These are phyloP conservation scores for Aschersonia sp. DNA, from an alignment of 2,329 filamentous ascomycete genomes.

Conservation along the genomic window DNA sequence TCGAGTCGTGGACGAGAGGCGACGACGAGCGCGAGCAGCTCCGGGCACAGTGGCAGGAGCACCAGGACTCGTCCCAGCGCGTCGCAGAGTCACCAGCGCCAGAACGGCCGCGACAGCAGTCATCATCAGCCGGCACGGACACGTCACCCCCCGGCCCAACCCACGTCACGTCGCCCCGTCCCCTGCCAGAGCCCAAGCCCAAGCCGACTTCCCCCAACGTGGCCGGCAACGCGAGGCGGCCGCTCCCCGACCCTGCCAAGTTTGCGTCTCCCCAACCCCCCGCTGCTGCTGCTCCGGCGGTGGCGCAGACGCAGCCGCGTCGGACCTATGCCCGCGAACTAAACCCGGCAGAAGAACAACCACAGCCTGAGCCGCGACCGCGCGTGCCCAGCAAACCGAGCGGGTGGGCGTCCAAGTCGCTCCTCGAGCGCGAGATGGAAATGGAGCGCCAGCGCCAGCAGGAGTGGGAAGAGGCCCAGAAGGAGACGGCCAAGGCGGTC, in stretches of 20 bases:
- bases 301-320: slow-evolving; percentile 40
- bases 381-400: slow-evolving; percentile 28
- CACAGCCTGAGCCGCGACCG: no score
- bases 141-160: not conserved
- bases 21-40: slow-evolving; percentile 51
- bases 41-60: slow-evolving; percentile 34
- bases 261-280: slow-evolving; percentile 10
- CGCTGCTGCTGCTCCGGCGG: slow-evolving; percentile 21
- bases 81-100: not conserved
- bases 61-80: slow-evolving; percentile 15
- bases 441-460: slow-evolving; percentile 60
- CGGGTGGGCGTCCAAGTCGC: slow-evolving; percentile 51
- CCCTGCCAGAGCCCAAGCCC: slow-evolving; percentile 24
- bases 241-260: slow-evolving; percentile 35
- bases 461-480: slow-evolving; percentile 68
- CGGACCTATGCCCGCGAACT: no score
- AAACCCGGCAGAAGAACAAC: no score
- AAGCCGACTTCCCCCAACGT: slow-evolving; percentile 20
- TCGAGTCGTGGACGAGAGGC: slow-evolving; percentile 46
- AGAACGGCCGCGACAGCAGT: slow-evolving; percentile 11
- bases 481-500: slow-evolving; percentile 42
- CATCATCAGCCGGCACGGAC: not conserved
- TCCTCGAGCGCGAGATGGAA: slow-evolving; percentile 71
- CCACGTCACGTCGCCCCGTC: slow-evolving; percentile 13
- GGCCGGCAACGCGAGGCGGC: slow-evolving; percentile 24